Evolutionary conservation across 768 basidiomycete genomes (phyloP).

Genomic region (Russula sp.): DNA sequence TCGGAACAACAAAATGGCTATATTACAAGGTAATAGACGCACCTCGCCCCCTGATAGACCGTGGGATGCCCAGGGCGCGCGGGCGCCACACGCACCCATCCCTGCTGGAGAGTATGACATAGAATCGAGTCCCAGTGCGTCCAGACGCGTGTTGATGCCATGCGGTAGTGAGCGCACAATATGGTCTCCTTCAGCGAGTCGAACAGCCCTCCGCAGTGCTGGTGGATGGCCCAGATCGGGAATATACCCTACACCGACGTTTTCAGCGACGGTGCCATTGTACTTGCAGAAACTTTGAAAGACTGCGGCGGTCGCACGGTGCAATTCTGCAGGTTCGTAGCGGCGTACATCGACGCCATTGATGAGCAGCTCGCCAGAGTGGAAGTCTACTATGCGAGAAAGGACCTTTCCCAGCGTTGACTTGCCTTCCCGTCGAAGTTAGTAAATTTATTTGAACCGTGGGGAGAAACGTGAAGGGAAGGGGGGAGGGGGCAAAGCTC

Average conservation of each 20-base stretch:
- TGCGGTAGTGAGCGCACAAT: slow-evolving; percentile 60
- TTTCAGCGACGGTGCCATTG: slow-evolving; percentile 69
- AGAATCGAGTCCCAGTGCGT: slow-evolving; percentile 51
- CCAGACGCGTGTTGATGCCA: slow-evolving; percentile 68
- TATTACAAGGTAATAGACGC: slow-evolving; percentile 22
- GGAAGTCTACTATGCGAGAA: slow-evolving; percentile 71
- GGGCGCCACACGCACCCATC: slow-evolving; percentile 32
- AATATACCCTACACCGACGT: slow-evolving; percentile 78
- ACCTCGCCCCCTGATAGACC: slow-evolving; percentile 85
- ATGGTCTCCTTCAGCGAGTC: slow-evolving; percentile 60
- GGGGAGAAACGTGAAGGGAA: background rate
- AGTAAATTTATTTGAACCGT: background rate
- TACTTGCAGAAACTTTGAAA: slow-evolving; percentile 85
- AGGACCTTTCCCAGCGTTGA: slow-evolving; percentile 80
- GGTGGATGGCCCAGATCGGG: slow-evolving; percentile 48
- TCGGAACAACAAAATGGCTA: background rate
- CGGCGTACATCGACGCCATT: slow-evolving; percentile 64
- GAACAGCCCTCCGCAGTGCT: slow-evolving; percentile 57
- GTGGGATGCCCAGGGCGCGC: slow-evolving; percentile 39
- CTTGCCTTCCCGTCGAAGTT: slow-evolving; percentile 48
- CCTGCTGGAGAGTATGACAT: slow-evolving; percentile 31
- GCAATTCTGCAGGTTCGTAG: slow-evolving; percentile 62
- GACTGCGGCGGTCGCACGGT: slow-evolving; percentile 67
- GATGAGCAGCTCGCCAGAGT: slow-evolving; percentile 57
- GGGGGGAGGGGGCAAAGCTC: slow-evolving; percentile 23